Base-by-base conservation (phyloP, 768 basidiomycete species). In the Asterophora parasitica region DNA sequence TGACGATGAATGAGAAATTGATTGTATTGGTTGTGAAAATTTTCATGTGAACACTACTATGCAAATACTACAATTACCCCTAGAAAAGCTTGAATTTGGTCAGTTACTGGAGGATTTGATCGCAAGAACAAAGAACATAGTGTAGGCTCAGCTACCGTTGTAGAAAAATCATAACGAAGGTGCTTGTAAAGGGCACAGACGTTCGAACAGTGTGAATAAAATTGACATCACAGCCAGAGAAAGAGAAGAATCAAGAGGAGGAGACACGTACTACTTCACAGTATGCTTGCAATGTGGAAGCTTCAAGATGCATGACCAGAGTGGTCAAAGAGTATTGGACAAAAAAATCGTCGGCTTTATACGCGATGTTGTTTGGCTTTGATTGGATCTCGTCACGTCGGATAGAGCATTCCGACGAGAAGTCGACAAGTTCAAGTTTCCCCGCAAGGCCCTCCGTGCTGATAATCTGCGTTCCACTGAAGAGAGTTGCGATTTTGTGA, bases 201-300 rank as follows among this genome's bases (percentile, higher is more conserved):
- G 69, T 77, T 88, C 83, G 69, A 78, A 81, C 80, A 85, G 83
- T 85, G 81, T 83, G 82, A 83, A 86, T 83, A 69, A 62, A 67
- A 43, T 68, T 73, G 72, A 75, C 78, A 82, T 82, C 81, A 75
- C 60, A 36, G 66, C 61, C 61, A 57, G 57, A 42, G 35, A 46
- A 57, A 44, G 35, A 12, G 50, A 35, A 30, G 35, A n/a, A n/a
- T n/a, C n/a, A n/a, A n/a, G 38, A 26, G 30, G 46, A 48, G 54
- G 43, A 16, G 35, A 42, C 11, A 61, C 65, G 57, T 53, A 69
- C 68, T 50, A 52, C 41, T n/a, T 12, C 12, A 30, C 15, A 46
- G 31, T 11, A 28, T 10, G 4, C 37, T 20, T 37, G 42, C 23
- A 6, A 23, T 32, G 12, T 15, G 7, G 16, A 17, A 12, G 9